Conservation (phyloP, 208 protist genomes). For the Leptomonas pyrrhocoris region DNA sequence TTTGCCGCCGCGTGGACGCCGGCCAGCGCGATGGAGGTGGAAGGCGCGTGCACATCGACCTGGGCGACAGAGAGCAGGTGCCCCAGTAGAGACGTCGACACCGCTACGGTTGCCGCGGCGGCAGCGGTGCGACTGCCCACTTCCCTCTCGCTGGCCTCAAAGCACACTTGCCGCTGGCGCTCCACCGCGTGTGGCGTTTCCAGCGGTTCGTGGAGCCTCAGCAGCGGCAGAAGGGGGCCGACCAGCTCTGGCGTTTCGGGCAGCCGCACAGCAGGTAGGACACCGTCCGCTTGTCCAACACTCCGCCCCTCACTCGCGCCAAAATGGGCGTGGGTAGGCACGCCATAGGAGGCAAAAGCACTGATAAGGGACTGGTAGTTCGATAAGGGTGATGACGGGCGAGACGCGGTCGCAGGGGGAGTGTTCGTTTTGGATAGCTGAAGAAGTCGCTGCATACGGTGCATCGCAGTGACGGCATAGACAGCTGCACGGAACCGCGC, state of each 20-base stretch:
- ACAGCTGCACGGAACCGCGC: background rate
- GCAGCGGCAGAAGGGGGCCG: background rate
- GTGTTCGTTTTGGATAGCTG: background rate
- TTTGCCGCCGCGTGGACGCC: background rate
- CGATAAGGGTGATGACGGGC: background rate
- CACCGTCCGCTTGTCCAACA: background rate
- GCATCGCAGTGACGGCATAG: background rate
- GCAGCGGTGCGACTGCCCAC: background rate
- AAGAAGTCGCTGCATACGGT: background rate
- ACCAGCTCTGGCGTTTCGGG: constrained; percentile 2
- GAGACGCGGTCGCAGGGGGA: no score
- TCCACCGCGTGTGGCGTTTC: no score
- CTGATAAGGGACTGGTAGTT: background rate
- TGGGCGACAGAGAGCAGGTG: constrained; percentile 6
- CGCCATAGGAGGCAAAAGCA: background rate
- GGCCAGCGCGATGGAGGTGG: background rate
- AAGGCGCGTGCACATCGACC: constrained; percentile 14
- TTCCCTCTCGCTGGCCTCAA: background rate
- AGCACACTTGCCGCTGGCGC: no score
- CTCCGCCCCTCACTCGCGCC: background rate
- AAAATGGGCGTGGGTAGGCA: background rate
- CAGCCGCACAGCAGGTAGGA: constrained; percentile 1
- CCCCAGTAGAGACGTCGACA: background rate
- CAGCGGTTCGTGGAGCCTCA: no score
- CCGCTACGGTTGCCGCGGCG: background rate